Evolutionary conservation across 2,329 filamentous ascomycete species (phyloP), one percentile per base, ranked within the genome.

Genomic region (Daldinia sp.): DNA sequence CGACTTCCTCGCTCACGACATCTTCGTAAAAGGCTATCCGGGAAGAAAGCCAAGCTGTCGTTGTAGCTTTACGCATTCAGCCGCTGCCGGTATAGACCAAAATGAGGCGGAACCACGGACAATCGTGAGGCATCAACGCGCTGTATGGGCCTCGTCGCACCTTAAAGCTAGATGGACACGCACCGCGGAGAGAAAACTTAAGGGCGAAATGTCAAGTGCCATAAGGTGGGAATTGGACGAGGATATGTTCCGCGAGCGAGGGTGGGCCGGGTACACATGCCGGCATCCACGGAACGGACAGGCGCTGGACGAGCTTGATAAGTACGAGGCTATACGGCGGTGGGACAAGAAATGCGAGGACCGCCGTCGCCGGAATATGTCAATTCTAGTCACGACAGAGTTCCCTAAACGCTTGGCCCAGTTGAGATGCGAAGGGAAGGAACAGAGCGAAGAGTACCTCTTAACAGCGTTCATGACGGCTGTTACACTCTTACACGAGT

Each of bases 181-280:
- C 4, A 37, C 59, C 6, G 65, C 77, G 3, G 66, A 60, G 3
- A 44, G 68, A 0, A 65, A 65, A 18, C 69, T 79, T 9, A 63
- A 60, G 30, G 53, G 54, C 6, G 68, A 70, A 20, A 20, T 77
- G 23, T 60, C 74, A 6, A 58, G 59, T 9, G 68, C 73, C 6
- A 33, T 79, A 6, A 67, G 64, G n/a, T 80, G 79, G 79, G 74
- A 77, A 59, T 66, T 80, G 6, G 78, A 79, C 56, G 53, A 55
- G 7, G 70, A 74, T 10, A 79, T 80, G 62, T 77, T 78, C 28
- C 41, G 30, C 7, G 53, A 71, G 37, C 72, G 68, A 41, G 78
- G 78, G 2, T 79, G 78, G 78, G 74, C 74, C 12, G 78, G 78
- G 10, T 79, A 79, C 41, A 79, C 78, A 1, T 79, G 77, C 28